Percentiles rank a stretch among this genome's conserved stretches.
Conservation (phyloP, 202 grass and related monocot species). For the Cymbopogon flexuosus region DNA sequence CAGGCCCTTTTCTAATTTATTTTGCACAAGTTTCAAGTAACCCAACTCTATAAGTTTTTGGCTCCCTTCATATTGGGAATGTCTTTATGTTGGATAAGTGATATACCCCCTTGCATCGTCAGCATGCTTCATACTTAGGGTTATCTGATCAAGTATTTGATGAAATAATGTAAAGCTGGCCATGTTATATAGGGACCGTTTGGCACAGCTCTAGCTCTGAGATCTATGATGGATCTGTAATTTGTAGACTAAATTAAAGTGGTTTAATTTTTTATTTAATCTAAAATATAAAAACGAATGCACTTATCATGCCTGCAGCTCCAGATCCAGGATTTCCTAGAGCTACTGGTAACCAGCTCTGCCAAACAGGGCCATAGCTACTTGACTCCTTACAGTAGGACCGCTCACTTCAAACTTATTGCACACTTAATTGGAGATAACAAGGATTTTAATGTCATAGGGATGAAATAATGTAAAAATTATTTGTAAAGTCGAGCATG, state of each 20-base stretch:
- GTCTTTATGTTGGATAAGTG: background rate
- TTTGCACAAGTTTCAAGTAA: background rate
- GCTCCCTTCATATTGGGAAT: background rate
- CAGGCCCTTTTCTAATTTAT: background rate
- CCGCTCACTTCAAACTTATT: background rate
- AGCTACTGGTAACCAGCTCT: no score
- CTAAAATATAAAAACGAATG: background rate
- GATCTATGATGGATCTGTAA: background rate
- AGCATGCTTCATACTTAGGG: background rate
- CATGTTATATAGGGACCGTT: background rate
- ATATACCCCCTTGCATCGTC: background rate
- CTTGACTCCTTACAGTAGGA: background rate
- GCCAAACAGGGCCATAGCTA: background rate
- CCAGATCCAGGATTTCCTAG: no score
- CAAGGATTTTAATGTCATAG: slow-evolving; percentile 2
- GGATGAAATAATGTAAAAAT: slow-evolving; percentile 1
- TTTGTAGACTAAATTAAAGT: background rate
- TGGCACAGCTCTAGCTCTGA: background rate
- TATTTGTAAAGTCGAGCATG: background rate
- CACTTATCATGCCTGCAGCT: no score
- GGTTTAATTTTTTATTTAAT: background rate
- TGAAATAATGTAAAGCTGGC: background rate
- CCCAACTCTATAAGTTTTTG: background rate
- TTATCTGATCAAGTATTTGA: background rate
- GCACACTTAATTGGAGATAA: slow-evolving; percentile 10